phyloP scores from a whole-genome alignment of 768 basidiomycete genomes.

The Mycena alexandri region DNA sequence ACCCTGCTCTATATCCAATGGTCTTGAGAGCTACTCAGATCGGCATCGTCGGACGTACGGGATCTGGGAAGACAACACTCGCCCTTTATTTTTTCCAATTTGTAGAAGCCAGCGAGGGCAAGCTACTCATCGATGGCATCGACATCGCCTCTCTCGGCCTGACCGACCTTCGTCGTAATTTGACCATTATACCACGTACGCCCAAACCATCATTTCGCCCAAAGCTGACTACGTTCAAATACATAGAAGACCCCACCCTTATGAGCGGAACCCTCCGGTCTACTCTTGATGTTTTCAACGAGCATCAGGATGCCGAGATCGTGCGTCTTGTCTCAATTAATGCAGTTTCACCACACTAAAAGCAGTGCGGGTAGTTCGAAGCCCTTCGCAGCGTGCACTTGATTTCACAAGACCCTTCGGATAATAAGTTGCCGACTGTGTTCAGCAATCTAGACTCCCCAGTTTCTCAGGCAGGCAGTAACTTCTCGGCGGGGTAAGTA shows the following conservation, averaged over 20 bases:
- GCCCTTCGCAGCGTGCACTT: constrained; percentile 85
- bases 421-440: constrained; percentile 60
- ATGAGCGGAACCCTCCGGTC: constrained; percentile 85
- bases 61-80: constrained; percentile 84
- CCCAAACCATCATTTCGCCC: constrained; percentile 9
- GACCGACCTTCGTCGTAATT: constrained; percentile 73
- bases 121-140: constrained; percentile 70
- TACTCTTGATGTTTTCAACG: constrained; percentile 86
- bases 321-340: constrained; percentile 53
- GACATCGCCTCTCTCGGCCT: constrained; percentile 77
- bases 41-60: constrained; percentile 54
- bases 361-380: constrained; percentile 69
- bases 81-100: constrained; percentile 90
- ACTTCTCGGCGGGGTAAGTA: constrained; percentile 88
- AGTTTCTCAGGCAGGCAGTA: constrained; percentile 88
- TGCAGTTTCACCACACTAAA: not conserved
- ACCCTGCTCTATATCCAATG: not conserved
- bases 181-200: constrained; percentile 82
- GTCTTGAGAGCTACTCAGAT: not conserved
- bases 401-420: constrained; percentile 66
- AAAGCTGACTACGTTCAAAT: not conserved
- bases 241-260: constrained; percentile 89
- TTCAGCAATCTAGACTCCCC: constrained; percentile 80
- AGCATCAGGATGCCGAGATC: constrained; percentile 87
- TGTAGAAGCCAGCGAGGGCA: constrained; percentile 76